These are phyloP conservation scores for Spathaspora jeffriesii DNA, from an alignment of 1,139 yeast genomes.

Conservation along the genomic window DNA sequence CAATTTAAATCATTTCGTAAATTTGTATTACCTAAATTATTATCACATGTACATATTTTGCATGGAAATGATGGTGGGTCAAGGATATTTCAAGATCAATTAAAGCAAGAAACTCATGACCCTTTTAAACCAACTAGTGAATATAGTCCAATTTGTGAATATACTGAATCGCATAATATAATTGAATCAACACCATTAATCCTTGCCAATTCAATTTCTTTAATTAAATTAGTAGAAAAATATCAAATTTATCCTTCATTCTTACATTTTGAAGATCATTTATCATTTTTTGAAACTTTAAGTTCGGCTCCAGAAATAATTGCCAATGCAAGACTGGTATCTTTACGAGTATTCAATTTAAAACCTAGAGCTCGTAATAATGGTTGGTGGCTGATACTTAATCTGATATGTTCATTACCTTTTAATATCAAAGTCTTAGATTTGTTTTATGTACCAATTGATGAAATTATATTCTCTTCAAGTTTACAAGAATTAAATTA, in stretches of 20 bases:
- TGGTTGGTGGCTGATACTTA: constrained; percentile 6
- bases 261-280: constrained; percentile 1
- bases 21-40: constrained; percentile 2
- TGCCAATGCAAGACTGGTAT: background rate
- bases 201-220: constrained; percentile 2
- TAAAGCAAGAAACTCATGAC: background rate
- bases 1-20: constrained; percentile 4
- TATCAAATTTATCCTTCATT: constrained; percentile 2
- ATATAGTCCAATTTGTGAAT: constrained; percentile 5
- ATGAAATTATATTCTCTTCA: constrained; percentile 1
- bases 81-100: background rate
- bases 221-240: constrained; percentile 4
- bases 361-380: background rate
- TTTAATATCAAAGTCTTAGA: constrained; percentile 6
- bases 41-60: background rate
- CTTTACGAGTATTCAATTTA: constrained; percentile 1
- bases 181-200: background rate
- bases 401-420: constrained; percentile 3
- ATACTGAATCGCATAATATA: background rate
- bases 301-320: constrained; percentile 2
- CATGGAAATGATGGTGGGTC: background rate
- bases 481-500: constrained; percentile 4
- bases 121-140: background rate
- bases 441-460: constrained; percentile 4
- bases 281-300: constrained; percentile 3